Conservation (phyloP, 2,329 filamentous ascomycete species). For the Colletotrichum siamense region DNA sequence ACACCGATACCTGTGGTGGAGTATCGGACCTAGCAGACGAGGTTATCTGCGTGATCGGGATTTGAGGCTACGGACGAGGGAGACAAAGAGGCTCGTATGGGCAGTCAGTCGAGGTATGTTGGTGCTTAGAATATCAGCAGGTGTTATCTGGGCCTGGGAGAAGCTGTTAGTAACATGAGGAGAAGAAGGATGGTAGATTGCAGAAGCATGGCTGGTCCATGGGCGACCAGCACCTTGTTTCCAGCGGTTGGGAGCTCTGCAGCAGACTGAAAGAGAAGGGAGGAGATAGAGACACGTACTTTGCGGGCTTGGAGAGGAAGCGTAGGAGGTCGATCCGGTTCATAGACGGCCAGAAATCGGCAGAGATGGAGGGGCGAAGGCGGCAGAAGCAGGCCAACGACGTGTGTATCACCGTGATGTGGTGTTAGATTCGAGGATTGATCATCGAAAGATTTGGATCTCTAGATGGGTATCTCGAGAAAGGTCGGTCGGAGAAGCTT, state of each 20-base stretch:
- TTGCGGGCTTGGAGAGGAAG: conserved; percentile 93
- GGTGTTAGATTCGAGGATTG: neutral
- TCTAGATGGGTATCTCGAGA: neutral
- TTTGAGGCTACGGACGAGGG: conserved; percentile 21
- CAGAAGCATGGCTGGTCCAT: neutral
- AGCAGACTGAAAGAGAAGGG: too few relatives aligned
- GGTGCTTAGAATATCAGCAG: neutral
- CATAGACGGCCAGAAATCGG: conserved; percentile 67
- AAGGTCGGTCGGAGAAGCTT: neutral
- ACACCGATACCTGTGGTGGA: conserved; percentile 82
- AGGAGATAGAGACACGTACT: conserved; percentile 61
- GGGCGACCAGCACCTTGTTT: fast-evolving
- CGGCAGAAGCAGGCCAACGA: conserved; percentile 1
- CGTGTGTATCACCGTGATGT: neutral
- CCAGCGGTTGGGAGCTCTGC: neutral
- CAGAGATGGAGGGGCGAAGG: neutral
- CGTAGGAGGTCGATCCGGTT: conserved; percentile 88
- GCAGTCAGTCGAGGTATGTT: neutral
- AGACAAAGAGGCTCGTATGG: conserved; percentile 12
- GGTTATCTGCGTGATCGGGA: conserved; percentile 54
- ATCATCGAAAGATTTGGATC: neutral
- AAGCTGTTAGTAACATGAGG: neutral
- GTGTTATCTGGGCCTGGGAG: conserved; percentile 26
- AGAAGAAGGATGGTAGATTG: neutral
- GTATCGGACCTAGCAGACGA: conserved; percentile 88